phyloP scores from a whole-genome alignment of 2,329 filamentous ascomycete genomes.

The Grosmannia huntii region DNA sequence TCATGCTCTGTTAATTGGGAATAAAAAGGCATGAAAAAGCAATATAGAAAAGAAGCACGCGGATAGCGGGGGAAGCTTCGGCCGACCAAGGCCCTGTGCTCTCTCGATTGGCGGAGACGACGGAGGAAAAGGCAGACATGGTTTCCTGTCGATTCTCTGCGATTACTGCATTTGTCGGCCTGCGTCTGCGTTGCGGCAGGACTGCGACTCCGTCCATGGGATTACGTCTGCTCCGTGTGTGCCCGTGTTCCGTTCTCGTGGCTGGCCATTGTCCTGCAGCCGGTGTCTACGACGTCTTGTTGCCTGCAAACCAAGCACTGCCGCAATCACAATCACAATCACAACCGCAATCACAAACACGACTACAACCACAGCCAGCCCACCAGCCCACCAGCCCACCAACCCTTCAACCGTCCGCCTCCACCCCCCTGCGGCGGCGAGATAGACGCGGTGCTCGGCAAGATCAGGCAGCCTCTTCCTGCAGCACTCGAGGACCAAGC shows the following conservation, averaged over 20 bases:
- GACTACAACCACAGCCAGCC: too few species aligned
- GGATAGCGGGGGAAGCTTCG: constrained; percentile 5
- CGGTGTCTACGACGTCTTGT: background rate
- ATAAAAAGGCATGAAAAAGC: background rate
- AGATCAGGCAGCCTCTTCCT: background rate
- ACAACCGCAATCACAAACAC: too few species aligned
- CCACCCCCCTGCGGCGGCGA: background rate
- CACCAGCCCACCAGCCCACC: background rate
- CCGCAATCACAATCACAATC: too few species aligned
- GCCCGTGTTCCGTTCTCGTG: too few species aligned
- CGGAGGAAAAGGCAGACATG: too few species aligned
- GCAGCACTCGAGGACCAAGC: background rate
- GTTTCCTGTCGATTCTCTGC: background rate
- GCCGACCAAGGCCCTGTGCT: background rate
- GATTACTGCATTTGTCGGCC: background rate
- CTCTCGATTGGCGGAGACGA: background rate
- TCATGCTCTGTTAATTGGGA: background rate
- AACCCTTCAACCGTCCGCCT: background rate
- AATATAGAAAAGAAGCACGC: background rate
- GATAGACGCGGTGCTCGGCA: background rate
- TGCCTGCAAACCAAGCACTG: too few species aligned
- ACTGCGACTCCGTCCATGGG: background rate
- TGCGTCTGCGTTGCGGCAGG: background rate
- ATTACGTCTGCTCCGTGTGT: too few species aligned
- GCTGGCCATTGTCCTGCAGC: background rate